Evolutionary conservation across 768 basidiomycete genomes (phyloP).

Genomic region (Leccinum longicurvipes): DNA sequence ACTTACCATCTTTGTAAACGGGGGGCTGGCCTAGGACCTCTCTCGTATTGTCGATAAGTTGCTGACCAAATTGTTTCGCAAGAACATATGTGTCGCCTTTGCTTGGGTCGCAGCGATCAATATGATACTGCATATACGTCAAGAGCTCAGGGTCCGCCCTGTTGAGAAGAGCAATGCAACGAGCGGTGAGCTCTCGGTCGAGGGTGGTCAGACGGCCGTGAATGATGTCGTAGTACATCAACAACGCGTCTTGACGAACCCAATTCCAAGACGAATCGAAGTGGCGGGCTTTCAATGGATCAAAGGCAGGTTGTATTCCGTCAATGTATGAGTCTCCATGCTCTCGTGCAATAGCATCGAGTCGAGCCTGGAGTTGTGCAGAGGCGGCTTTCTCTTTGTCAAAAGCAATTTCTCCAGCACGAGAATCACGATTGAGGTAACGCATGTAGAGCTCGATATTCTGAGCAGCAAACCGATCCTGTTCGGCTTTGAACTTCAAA

Average conservation of each 20-base stretch:
- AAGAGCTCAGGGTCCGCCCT: slow-evolving; percentile 91
- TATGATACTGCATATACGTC: slow-evolving; percentile 94
- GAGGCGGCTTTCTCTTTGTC: slow-evolving; percentile 82
- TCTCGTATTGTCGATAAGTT: slow-evolving; percentile 89
- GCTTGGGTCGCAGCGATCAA: slow-evolving; percentile 74
- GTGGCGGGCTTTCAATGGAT: slow-evolving; percentile 92
- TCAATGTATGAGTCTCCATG: slow-evolving; percentile 93
- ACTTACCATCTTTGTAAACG: slow-evolving; percentile 90
- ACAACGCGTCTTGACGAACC: slow-evolving; percentile 93
- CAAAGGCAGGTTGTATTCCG: slow-evolving; percentile 93
- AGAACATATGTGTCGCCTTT: slow-evolving; percentile 90
- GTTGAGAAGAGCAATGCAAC: slow-evolving; percentile 97
- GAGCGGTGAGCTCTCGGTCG: slow-evolving; percentile 94
- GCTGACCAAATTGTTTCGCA: slow-evolving; percentile 97
- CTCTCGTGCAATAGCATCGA: slow-evolving; percentile 86
- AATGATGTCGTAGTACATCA: slow-evolving; percentile 99
- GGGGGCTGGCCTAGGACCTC: slow-evolving; percentile 84
- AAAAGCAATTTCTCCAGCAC: slow-evolving; percentile 85
- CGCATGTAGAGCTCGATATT: slow-evolving; percentile 97
- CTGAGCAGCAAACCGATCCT: slow-evolving; percentile 86
- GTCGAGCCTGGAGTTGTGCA: slow-evolving; percentile 70
- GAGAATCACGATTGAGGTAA: slow-evolving; percentile 90
- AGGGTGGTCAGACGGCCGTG: slow-evolving; percentile 92
- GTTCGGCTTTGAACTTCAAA: slow-evolving; percentile 91
- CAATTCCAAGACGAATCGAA: slow-evolving; percentile 99